Percentiles rank a stretch among this genome's conserved stretches.
phyloP scores from a whole-genome alignment of 2,329 filamentous ascomycete species.

The Tricladium varicosporioides region DNA sequence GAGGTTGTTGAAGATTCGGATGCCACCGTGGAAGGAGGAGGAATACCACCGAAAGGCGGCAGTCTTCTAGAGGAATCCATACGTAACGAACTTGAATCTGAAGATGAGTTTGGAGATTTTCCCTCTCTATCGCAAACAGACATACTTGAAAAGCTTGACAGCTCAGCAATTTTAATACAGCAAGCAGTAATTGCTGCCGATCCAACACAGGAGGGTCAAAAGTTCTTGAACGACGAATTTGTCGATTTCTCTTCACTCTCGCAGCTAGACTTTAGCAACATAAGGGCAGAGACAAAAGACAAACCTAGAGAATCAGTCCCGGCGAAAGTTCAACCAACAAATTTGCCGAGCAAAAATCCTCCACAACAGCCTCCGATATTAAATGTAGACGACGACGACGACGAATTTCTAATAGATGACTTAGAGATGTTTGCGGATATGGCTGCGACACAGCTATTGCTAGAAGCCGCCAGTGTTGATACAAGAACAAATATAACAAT shows the following conservation, averaged over 20 bases:
- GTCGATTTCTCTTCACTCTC: conserved; percentile 7
- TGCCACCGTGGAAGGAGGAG: not conserved
- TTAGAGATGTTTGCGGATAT: conserved; percentile 15
- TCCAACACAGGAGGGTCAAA: not conserved
- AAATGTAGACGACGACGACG: conserved; percentile 4
- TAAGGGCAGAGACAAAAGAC: not conserved
- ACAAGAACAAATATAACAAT: conserved; percentile 9
- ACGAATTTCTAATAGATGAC: conserved; percentile 10
- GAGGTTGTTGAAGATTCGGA: conserved; percentile 22
- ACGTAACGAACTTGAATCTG: conserved; percentile 21
- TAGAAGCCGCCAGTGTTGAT: conserved; percentile 16
- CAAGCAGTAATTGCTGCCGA: not conserved
- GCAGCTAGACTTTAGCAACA: not conserved
- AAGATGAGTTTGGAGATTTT: conserved; percentile 35
- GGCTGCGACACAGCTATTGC: conserved; percentile 18
- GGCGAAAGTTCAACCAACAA: not conserved
- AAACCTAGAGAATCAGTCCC: not conserved
- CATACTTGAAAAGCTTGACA: conserved; percentile 24
- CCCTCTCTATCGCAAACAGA: conserved; percentile 31
- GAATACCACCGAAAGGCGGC: not conserved
- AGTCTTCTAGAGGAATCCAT: conserved; percentile 14
- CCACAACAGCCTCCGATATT: not conserved
- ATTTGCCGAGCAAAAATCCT: too few species aligned
- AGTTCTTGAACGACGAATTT: conserved; percentile 2
- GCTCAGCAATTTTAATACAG: conserved; percentile 11